Evolutionary conservation across 1,284 basidiomycete genomes (phyloP).

Genomic region (Lentinula novae-zelandiae): DNA sequence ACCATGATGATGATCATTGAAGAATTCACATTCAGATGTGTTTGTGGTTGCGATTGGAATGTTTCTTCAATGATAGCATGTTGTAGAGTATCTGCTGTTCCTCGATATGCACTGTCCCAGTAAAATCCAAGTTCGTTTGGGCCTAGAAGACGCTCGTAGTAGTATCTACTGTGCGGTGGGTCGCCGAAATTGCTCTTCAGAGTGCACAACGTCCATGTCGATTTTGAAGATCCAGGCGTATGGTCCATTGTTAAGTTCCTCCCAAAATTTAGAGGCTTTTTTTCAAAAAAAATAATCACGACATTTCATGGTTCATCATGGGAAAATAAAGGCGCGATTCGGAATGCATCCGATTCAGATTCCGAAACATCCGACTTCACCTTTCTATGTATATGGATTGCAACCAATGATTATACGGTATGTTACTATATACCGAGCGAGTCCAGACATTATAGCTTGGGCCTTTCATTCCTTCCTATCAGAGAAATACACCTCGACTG

Average conservation of each 20-base stretch:
- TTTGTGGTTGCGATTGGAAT: constrained; percentile 2
- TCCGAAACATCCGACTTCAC: background rate
- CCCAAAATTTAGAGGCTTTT: too few species aligned
- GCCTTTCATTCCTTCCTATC: too few species aligned
- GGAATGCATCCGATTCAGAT: background rate
- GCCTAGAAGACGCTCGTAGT: constrained; percentile 39
- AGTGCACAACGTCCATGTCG: background rate
- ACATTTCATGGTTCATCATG: background rate
- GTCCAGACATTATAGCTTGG: too few species aligned
- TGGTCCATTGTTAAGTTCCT: background rate
- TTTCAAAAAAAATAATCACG: too few species aligned
- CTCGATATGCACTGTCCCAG: constrained; percentile 38
- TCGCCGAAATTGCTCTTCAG: background rate
- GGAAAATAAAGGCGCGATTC: background rate
- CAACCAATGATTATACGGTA: background rate
- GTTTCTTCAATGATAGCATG: constrained; percentile 28
- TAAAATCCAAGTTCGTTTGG: constrained; percentile 39
- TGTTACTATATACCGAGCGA: background rate
- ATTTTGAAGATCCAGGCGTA: background rate
- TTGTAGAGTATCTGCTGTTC: constrained; percentile 42
- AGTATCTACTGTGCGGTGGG: background rate
- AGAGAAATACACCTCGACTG: constrained; percentile 3
- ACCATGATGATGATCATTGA: background rate
- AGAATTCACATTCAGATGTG: background rate
- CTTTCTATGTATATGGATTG: too few species aligned